These are phyloP conservation scores for Globisporangium irregulare DNA, from an alignment of 352 stramenopile genomes.

Conservation along the genomic window DNA sequence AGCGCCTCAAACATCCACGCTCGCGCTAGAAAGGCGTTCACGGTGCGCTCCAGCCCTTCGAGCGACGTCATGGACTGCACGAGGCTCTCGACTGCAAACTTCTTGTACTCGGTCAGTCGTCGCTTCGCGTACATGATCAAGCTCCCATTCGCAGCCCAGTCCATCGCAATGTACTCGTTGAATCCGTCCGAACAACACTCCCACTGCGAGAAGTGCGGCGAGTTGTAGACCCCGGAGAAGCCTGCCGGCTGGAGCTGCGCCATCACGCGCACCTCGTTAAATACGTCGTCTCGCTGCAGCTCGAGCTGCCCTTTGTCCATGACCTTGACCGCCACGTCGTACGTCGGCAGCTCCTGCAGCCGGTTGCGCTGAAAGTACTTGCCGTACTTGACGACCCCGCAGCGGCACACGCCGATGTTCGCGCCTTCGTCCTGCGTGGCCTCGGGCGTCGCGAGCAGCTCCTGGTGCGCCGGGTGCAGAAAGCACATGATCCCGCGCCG, in stretches of 20 bases:
- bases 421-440: conserved; percentile 43
- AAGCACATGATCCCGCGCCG: conserved; percentile 67
- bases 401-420: conserved; percentile 66
- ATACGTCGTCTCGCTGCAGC: conserved; percentile 70
- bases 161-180: conserved; percentile 84
- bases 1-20: conserved; percentile 72
- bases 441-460: conserved; percentile 36
- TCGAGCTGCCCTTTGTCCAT: conserved; percentile 69
- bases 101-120: conserved; percentile 65
- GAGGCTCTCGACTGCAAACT: conserved; percentile 52
- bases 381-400: conserved; percentile 66
- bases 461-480: conserved; percentile 40
- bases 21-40: conserved; percentile 58
- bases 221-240: conserved; percentile 53
- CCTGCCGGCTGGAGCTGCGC: conserved; percentile 64
- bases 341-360: conserved; percentile 21
- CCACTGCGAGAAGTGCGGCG: conserved; percentile 69
- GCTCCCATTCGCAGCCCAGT: conserved; percentile 66
- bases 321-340: conserved; percentile 72
- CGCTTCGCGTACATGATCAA: conserved; percentile 67
- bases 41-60: conserved; percentile 41
- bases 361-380: conserved; percentile 65
- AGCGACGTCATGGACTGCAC: conserved; percentile 52
- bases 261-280: conserved; percentile 82
- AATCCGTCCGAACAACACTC: conserved; percentile 56